Evolutionary conservation across 768 basidiomycete species (phyloP).

Genomic region (Kwoniella heveanensis): DNA sequence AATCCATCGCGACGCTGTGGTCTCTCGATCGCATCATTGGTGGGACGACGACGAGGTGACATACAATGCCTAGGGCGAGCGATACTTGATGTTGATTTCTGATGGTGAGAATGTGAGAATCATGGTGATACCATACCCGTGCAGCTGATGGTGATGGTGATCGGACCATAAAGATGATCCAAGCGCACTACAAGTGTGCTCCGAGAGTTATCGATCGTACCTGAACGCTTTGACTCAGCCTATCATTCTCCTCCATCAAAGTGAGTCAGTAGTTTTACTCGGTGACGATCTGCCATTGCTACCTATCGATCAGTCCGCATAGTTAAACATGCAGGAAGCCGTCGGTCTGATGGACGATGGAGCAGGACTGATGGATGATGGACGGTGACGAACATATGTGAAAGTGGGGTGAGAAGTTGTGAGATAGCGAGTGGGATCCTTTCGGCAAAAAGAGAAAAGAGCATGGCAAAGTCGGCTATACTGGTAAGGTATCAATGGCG

Average conservation of each 20-base stretch:
- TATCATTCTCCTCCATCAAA: background rate
- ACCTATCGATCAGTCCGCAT: too few species aligned
- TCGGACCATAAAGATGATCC: background rate
- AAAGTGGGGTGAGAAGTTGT: too few species aligned
- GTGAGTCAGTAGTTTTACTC: background rate
- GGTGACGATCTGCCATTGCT: too few species aligned
- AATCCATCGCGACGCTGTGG: too few species aligned
- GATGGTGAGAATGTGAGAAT: background rate
- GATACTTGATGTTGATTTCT: background rate
- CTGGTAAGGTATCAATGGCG: too few species aligned
- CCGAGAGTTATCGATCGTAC: background rate
- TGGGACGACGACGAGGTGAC: too few species aligned
- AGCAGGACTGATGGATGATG: too few species aligned
- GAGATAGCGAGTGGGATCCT: background rate
- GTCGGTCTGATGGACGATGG: too few species aligned
- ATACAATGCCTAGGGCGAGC: too few species aligned
- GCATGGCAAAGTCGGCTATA: background rate
- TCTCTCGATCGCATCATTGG: too few species aligned
- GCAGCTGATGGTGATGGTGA: background rate
- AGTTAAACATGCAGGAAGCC: too few species aligned
- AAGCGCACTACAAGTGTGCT: background rate
- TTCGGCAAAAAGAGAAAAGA: constrained; percentile 3
- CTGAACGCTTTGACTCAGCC: background rate
- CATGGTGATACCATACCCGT: background rate
- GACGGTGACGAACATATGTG: too few species aligned